phyloP scores from a whole-genome alignment of 2,329 filamentous ascomycete species.

The Claviceps monticola region DNA sequence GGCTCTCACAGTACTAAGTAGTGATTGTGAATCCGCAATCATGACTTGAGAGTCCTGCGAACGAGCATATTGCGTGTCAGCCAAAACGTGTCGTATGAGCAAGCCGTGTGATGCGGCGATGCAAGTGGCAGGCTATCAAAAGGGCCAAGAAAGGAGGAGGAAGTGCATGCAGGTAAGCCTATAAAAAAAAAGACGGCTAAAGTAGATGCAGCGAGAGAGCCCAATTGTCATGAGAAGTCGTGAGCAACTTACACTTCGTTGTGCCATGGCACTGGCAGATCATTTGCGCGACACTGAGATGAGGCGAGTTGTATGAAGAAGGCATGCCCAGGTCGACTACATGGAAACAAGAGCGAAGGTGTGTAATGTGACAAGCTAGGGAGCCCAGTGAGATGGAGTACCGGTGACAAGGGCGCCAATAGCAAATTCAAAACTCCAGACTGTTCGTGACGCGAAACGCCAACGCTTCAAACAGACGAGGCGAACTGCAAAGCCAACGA shows the following conservation, averaged over 20 bases:
- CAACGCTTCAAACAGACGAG: neutral
- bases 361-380: conserved; percentile 1
- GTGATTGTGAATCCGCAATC: conserved; percentile 19
- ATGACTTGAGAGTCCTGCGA: conserved; percentile 21
- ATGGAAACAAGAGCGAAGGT: conserved; percentile 6
- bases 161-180: neutral
- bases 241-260: conserved; percentile 23
- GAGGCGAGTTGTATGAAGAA: conserved; percentile 15
- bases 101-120: neutral
- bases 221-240: neutral
- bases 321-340: conserved; percentile 13
- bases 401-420: neutral
- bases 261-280: conserved; percentile 24
- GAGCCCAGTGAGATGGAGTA: neutral
- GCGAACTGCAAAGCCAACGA: conserved; percentile 11
- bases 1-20: conserved; percentile 30
- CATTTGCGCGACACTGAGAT: conserved; percentile 22
- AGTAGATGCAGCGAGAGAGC: too few relatives aligned
- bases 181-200: neutral
- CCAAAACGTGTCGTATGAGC: neutral
- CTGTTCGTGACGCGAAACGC: neutral
- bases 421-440: neutral
- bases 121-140: neutral
- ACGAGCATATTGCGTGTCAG: conserved; percentile 1
- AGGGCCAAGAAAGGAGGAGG: neutral